Evolutionary conservation across 2,329 filamentous ascomycete species (phyloP).

Genomic region (Nothopassalora personata): DNA sequence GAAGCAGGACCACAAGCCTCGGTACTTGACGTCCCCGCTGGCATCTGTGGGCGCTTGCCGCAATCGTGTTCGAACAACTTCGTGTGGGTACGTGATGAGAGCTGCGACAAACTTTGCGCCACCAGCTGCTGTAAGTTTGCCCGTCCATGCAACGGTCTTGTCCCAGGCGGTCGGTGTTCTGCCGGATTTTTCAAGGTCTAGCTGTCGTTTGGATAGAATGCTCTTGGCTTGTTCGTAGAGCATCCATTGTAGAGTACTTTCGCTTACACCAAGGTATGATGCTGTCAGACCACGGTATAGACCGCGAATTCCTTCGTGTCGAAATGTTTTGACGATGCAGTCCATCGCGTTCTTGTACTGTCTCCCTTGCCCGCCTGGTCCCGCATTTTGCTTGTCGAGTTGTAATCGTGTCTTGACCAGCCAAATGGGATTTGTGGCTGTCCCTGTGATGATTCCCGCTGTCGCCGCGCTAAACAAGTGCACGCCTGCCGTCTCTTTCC

Average conservation of each 20-base stretch:
- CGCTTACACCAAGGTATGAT: constrained; percentile 83
- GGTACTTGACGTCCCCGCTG: constrained; percentile 66
- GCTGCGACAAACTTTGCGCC: constrained; percentile 81
- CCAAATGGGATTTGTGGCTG: constrained; percentile 94
- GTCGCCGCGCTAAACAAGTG: constrained; percentile 71
- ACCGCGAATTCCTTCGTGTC: constrained; percentile 72
- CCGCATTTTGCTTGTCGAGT: constrained; percentile 76
- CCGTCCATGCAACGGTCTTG: constrained; percentile 67
- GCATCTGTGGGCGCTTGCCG: constrained; percentile 68
- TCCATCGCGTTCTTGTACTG: constrained; percentile 85
- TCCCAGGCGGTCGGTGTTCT: constrained; percentile 66
- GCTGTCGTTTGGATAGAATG: constrained; percentile 60
- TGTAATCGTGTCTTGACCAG: constrained; percentile 90
- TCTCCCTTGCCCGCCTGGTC: constrained; percentile 50
- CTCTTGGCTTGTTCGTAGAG: constrained; percentile 90
- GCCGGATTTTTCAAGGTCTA: constrained; percentile 50
- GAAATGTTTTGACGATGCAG: constrained; percentile 75
- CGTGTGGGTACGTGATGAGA: constrained; percentile 83
- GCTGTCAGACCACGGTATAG: constrained; percentile 88
- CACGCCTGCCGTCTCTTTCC: constrained; percentile 65
- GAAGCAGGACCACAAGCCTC: constrained; percentile 83
- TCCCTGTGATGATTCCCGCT: constrained; percentile 80
- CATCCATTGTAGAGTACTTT: constrained; percentile 89
- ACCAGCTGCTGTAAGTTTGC: constrained; percentile 73
- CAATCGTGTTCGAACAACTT: constrained; percentile 79